These are phyloP conservation scores for Ascocoryne sarcoides DNA, from an alignment of 2,329 filamentous ascomycete species.

Conservation along the genomic window DNA sequence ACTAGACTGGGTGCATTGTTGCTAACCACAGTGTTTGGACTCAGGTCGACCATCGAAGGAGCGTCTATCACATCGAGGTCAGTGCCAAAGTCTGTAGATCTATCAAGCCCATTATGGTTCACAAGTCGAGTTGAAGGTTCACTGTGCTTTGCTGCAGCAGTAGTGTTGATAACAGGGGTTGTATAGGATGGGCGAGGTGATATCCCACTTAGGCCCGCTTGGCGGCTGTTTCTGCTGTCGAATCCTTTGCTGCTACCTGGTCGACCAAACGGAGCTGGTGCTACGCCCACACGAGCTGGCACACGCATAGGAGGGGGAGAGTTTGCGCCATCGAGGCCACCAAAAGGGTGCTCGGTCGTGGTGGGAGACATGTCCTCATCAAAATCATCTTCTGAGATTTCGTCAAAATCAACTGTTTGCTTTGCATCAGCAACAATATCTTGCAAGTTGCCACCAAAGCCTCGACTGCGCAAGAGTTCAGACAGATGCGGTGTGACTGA, in stretches of 20 bases:
- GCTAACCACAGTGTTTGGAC: constrained; percentile 59
- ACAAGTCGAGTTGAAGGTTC: constrained; percentile 14
- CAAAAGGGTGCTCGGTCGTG: constrained; percentile 31
- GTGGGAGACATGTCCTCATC: constrained; percentile 19
- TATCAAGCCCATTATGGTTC: constrained; percentile 6
- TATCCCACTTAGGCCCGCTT: constrained; percentile 32
- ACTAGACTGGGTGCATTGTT: constrained; percentile 74
- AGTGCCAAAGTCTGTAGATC: constrained; percentile 16
- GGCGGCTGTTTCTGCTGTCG: constrained; percentile 24
- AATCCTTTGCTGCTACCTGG: constrained; percentile 51
- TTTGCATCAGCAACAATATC: constrained; percentile 54
- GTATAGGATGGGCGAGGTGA: constrained; percentile 32
- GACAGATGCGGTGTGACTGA: constrained; percentile 59
- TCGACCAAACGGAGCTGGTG: constrained; percentile 39
- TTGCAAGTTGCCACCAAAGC: constrained; percentile 52
- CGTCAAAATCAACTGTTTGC: constrained; percentile 41
- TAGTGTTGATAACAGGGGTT: constrained; percentile 23
- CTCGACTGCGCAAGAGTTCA: constrained; percentile 51
- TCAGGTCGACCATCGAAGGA: constrained; percentile 54
- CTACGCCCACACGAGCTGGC: constrained; percentile 47
- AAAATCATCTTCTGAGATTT: constrained; percentile 46
- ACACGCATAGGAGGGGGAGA: constrained; percentile 41
- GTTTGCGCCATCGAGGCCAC: constrained; percentile 30
- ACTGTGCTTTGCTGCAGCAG: constrained; percentile 14
- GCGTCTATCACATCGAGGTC: constrained; percentile 36